These are phyloP conservation scores for Dissophora ornata DNA, from an alignment of 192 early-diverging fungal genomes.

Conservation along the genomic window DNA sequence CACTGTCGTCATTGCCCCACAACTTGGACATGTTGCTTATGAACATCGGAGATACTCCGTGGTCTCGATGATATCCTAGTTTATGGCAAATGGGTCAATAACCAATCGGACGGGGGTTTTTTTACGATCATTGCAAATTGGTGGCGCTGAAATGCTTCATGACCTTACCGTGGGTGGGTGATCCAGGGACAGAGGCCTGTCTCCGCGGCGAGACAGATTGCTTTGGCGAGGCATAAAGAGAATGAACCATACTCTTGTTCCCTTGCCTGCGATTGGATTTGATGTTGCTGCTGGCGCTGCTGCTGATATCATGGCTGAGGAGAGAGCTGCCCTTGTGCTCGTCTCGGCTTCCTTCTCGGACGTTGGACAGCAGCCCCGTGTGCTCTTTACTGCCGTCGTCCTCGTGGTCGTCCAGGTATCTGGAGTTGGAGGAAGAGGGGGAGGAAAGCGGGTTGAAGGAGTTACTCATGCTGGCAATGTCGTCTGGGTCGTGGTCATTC, in stretches of 20 bases:
- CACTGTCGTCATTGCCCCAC: slow-evolving; percentile 11
- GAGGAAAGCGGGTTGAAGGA: slow-evolving; percentile 2
- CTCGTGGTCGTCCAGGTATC: slow-evolving; percentile 14
- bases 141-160: no score
- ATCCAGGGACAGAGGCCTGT: slow-evolving; percentile 27
- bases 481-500: neutral
- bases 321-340: no score
- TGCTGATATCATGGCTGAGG: no score
- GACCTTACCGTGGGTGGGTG: slow-evolving; percentile 17
- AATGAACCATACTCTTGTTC: slow-evolving; percentile 30
- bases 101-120: no score
- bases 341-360: no score
- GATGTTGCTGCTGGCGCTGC: neutral
- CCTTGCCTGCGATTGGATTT: slow-evolving; percentile 10
- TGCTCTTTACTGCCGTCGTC: slow-evolving; percentile 34
- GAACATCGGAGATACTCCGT: slow-evolving; percentile 2
- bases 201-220: slow-evolving; percentile 8
- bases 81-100: no score
- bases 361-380: slow-evolving; percentile 9
- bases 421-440: neutral
- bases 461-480: slow-evolving; percentile 11
- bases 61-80: neutral
- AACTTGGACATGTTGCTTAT: slow-evolving; percentile 16
- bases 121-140: no score
- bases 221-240: slow-evolving; percentile 35